Evolutionary conservation across 148 eudicot genomes (phyloP).

Genomic region (Chenopodium quinoa): DNA sequence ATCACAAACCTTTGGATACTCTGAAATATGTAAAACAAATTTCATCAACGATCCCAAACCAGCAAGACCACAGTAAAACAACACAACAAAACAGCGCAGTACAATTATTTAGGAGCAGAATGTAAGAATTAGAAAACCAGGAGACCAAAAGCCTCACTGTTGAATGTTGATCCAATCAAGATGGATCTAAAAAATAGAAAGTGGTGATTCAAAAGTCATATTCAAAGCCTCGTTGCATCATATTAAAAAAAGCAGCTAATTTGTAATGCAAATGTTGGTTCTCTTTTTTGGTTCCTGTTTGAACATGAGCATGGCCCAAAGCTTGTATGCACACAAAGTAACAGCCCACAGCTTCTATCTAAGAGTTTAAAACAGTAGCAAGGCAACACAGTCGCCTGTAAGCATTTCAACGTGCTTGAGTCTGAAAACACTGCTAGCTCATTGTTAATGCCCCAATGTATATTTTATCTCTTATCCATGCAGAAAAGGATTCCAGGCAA

Average conservation of each 20-base stretch:
- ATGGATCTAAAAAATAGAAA: background rate
- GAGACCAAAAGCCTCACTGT: background rate
- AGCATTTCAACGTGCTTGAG: background rate
- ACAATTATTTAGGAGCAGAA: background rate
- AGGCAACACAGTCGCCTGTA: background rate
- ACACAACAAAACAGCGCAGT: background rate
- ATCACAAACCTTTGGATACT: constrained; percentile 87
- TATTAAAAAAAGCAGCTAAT: background rate
- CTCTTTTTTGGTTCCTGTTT: background rate
- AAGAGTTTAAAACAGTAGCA: background rate
- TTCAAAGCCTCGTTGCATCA: background rate
- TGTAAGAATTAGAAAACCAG: background rate
- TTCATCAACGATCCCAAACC: constrained; percentile 9
- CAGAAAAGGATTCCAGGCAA: background rate
- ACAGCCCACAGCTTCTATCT: background rate
- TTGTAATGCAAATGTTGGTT: background rate
- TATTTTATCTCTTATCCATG: background rate
- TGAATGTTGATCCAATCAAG: background rate
- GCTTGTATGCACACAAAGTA: background rate
- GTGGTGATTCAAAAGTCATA: background rate
- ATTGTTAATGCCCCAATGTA: background rate
- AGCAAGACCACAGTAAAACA: background rate
- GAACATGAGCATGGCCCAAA: background rate
- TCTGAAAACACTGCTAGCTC: background rate
- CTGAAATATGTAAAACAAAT: constrained; percentile 38